Evolutionary conservation across 495 filamentous ascomycete species (phyloP), one percentile per base, ranked within the genome.

Genomic region (Podospora conica): DNA sequence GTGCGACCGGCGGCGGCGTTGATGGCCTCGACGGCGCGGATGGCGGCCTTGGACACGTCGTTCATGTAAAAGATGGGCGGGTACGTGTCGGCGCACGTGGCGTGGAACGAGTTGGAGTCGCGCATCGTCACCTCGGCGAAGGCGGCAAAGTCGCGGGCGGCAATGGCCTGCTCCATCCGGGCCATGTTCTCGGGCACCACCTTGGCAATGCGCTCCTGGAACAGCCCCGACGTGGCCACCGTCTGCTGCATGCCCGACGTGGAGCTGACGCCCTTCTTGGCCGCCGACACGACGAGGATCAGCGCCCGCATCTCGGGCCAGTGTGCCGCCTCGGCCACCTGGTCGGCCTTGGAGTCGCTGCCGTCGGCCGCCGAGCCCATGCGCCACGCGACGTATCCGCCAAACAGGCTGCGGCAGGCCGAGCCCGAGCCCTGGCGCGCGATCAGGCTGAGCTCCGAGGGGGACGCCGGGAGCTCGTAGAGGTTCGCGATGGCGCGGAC

Each of bases 11-110:
- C 86, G 10, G 83, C 83, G 40, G 79, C 77, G 76, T 99, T 99
- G 77, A 98, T 90, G 53, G 85, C 86, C 79, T 98, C 92, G 27
- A 97, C 93, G 3, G 90, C 87, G 59, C 90, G 81, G 58, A 99
- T 90, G 11, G 93, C 91, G 9, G 93, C 91, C 18, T 90, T 81
- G 20, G 86, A 90, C 21, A 94, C 88, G 77, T 98, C 95, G 73
- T 98, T 99, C 82, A 98, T 85, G 80, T 99, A 99, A 80, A 96
- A 96, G 68, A 99, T 98, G 15, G 95, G 95, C 59, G 95, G 95
- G 75, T 90, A 90, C 0, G 96, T 97, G 79, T 99, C 95, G 65
- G 94, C 80, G 74, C 95, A 97, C 29, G 89, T 91, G 18, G 95
- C 91, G 75, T 99, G 95, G 87, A 99, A 99, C 62, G 85, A 88